A percentile compares a stretch with the other conserved stretches of the same genome.
Conservation (phyloP, 2,329 filamentous ascomycete species). For the Neopestalotiopsis rosae region DNA sequence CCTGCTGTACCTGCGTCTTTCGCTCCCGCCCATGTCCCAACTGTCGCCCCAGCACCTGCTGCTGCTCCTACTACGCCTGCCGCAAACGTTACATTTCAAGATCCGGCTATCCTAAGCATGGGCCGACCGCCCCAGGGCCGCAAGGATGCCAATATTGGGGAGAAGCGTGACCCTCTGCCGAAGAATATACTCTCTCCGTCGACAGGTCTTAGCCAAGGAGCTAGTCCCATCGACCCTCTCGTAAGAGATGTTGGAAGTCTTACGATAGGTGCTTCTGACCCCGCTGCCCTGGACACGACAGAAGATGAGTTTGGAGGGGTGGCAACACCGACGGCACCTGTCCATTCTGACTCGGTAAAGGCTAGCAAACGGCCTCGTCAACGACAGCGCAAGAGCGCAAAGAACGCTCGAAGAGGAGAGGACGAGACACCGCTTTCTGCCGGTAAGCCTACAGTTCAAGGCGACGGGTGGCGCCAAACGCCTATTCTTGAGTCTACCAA, state of each 20-base stretch:
- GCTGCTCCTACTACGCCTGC: constrained; percentile 29
- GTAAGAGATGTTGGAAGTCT: constrained; percentile 21
- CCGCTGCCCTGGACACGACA: constrained; percentile 23
- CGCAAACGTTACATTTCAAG: constrained; percentile 61
- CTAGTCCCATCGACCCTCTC: constrained; percentile 3
- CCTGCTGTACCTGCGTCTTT: constrained; percentile 2
- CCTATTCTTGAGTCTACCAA: constrained; percentile 64
- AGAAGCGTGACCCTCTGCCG: constrained; percentile 38
- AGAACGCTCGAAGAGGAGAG: constrained; percentile 21
- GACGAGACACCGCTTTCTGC: constrained; percentile 25
- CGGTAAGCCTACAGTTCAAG: constrained; percentile 34
- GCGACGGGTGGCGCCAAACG: constrained; percentile 64
- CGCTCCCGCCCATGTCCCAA: not conserved
- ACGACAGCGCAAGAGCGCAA: constrained; percentile 29
- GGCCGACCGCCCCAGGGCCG: constrained; percentile 42
- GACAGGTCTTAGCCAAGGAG: constrained; percentile 14
- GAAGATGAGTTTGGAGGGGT: constrained; percentile 25
- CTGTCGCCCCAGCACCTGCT: constrained; percentile 26
- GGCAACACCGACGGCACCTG: constrained; percentile 25
- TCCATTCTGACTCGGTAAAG: constrained; percentile 21
- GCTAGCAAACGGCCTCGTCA: constrained; percentile 28
- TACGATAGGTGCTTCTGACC: constrained; percentile 23
- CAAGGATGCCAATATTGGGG: constrained; percentile 35
- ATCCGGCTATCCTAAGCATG: constrained; percentile 82
- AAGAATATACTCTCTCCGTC: constrained; percentile 29